phyloP scores from a whole-genome alignment of 495 filamentous ascomycete species.

The Penicillium manginii region DNA sequence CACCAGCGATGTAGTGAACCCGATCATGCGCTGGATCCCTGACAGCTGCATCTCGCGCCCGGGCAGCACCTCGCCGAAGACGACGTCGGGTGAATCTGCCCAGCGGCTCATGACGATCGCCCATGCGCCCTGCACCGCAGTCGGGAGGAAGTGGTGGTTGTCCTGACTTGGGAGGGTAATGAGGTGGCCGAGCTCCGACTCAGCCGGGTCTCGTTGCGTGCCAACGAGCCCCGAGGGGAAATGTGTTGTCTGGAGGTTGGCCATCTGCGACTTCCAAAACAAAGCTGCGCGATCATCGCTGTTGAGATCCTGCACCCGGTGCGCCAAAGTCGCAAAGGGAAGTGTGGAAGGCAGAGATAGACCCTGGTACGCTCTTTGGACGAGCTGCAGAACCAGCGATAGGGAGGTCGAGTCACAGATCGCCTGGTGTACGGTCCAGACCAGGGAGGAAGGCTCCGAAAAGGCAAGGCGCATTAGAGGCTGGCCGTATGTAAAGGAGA shows the following conservation, averaged over 20 bases:
- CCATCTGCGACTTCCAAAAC: conserved; percentile 52
- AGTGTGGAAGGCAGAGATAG: conserved; percentile 34
- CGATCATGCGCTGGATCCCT: conserved; percentile 54
- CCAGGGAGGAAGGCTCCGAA: conserved; percentile 36
- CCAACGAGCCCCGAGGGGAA: conserved; percentile 42
- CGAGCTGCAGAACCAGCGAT: conserved; percentile 56
- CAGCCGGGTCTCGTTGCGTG: conserved; percentile 31
- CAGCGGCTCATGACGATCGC: conserved; percentile 50
- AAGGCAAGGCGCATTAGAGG: conserved; percentile 59
- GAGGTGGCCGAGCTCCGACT: conserved; percentile 33
- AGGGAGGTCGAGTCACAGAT: conserved; percentile 74
- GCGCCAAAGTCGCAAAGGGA: conserved; percentile 46
- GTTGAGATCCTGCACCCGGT: conserved; percentile 34
- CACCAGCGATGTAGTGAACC: conserved; percentile 57
- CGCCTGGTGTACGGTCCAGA: conserved; percentile 69
- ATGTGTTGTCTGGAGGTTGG: conserved; percentile 23
- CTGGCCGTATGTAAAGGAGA: conserved; percentile 56
- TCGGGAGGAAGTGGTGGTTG: conserved; percentile 47
- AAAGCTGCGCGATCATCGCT: conserved; percentile 39
- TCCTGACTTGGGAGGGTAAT: conserved; percentile 22
- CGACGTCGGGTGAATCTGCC: conserved; percentile 52
- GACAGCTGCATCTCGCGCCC: conserved; percentile 55
- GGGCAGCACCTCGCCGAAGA: conserved; percentile 58
- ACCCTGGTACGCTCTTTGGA: conserved; percentile 50
- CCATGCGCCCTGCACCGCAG: conserved; percentile 58